phyloP scores from a whole-genome alignment of 2,329 filamentous ascomycete species.

The Dryadomyces sulphureus region DNA sequence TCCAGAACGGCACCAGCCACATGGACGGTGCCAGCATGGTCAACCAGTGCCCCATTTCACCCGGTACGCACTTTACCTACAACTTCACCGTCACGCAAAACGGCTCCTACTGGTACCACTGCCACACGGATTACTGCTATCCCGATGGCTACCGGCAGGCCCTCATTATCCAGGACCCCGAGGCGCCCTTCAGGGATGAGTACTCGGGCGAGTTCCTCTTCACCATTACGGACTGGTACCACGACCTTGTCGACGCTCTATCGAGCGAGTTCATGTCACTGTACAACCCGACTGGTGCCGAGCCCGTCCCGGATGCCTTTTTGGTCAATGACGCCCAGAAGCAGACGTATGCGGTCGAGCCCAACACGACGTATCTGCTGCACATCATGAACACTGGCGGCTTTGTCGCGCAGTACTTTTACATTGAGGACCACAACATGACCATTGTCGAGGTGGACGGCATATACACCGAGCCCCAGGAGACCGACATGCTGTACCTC shows the following conservation, averaged over 20 bases:
- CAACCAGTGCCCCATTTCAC: conserved; percentile 50
- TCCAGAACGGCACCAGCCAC: conserved; percentile 48
- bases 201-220: conserved; percentile 51
- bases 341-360: conserved; percentile 41
- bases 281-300: conserved; percentile 39
- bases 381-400: conserved; percentile 60
- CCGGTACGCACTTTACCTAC: conserved; percentile 50
- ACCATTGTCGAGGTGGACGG: conserved; percentile 61
- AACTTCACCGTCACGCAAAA: conserved; percentile 45
- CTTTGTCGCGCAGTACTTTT: conserved; percentile 52
- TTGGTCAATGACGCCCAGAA: conserved; percentile 59
- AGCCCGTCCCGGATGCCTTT: conserved; percentile 53
- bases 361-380: conserved; percentile 58
- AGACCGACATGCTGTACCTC: conserved; percentile 50
- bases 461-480: conserved; percentile 46
- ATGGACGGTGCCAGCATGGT: conserved; percentile 58
- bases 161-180: conserved; percentile 30
- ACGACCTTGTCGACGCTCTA: conserved; percentile 36
- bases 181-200: conserved; percentile 38
- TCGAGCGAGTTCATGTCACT: conserved; percentile 35
- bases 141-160: conserved; percentile 37
- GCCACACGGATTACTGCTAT: conserved; percentile 51
- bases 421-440: conserved; percentile 54
- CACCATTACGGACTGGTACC: conserved; percentile 59
- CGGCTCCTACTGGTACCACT: conserved; percentile 70